phyloP scores from a whole-genome alignment of 176 grass and related monocot genomes.

The Musa itinerans region DNA sequence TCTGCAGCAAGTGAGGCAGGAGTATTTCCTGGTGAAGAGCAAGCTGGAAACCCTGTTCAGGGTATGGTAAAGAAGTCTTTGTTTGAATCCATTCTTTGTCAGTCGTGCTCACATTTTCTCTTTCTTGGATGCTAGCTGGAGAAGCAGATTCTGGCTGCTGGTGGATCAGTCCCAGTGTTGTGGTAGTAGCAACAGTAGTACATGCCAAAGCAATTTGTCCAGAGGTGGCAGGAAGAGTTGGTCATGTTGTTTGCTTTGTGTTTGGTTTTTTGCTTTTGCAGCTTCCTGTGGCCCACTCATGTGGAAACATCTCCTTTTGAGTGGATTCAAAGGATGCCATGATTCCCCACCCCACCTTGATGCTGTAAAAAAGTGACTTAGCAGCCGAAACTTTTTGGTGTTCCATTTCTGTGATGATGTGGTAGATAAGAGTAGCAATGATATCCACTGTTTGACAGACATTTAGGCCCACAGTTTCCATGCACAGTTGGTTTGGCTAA shows the following conservation, averaged over 20 bases:
- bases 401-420: neutral
- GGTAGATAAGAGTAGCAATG: too few relatives aligned
- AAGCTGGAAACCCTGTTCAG: slow-evolving; percentile 33
- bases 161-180: slow-evolving; percentile 34
- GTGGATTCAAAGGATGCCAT: too few relatives aligned
- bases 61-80: slow-evolving; percentile 9
- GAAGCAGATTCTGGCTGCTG: slow-evolving; percentile 31
- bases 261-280: neutral
- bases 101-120: neutral
- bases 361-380: neutral
- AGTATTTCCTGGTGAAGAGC: slow-evolving; percentile 30
- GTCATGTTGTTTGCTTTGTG: neutral
- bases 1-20: slow-evolving; percentile 20
- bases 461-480: too few relatives aligned
- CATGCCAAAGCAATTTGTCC: too few relatives aligned
- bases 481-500: too few relatives aligned
- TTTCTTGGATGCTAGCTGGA: slow-evolving; percentile 25
- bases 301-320: too few relatives aligned
- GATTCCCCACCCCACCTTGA: too few relatives aligned
- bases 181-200: slow-evolving; percentile 1
- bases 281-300: neutral
- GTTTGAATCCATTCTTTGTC: too few relatives aligned
- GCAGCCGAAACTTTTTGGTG: neutral
- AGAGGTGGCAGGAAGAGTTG: neutral
- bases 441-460: too few relatives aligned